Base-by-base conservation (phyloP, 495 filamentous ascomycete genomes). In the Aspergillus steynii region DNA sequence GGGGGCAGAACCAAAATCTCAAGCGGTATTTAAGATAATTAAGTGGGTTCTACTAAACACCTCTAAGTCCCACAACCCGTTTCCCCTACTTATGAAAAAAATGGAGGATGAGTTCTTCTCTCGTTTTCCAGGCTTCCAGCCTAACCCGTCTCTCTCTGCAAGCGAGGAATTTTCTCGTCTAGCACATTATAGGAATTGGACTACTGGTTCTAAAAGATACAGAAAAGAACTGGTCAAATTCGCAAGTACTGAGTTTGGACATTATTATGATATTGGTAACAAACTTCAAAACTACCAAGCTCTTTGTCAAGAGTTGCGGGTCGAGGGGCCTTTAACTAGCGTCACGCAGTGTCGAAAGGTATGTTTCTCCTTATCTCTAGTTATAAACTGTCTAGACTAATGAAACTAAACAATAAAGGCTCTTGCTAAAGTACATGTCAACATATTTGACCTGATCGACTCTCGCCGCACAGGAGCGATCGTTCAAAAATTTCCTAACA, bases 341-440 rank as follows among this genome's bases (percentile, higher is more conserved):
- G 34, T 55, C 53, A 55, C 53, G 27, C 53, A 55, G 53, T 55
- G 53, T 28, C 53, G 53, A 55, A 55, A 55, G 53, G 53, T 55
- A 55, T 55, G 53, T 55, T 55, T 46, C 25, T 28, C 53, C 53
- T 55, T 27, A 28, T 45, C 25, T 55, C 25, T 25, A 28, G 4
- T 55, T 46, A 55, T 55, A 20, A 47, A 28, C 9, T 31, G 25
- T 25, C 25, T 27, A 55, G 8, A 55, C 9, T 20, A 10, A 45
- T 34, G 27, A 32, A 32, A 47, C 37, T 54, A 25, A 48, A 60
- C 46, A 20, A 53, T 29, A 49, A 46, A 60, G 58, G 58, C 58
- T 25, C 58, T 60, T 55, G 58, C 50, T 32, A 60, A 29, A 29
- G 58, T 60, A 5, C 58, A 60, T 49, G 28, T 60, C 50, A 60